Base-by-base conservation (phyloP, 176 grass and related monocot species). In the Alopecurus myosuroides region DNA sequence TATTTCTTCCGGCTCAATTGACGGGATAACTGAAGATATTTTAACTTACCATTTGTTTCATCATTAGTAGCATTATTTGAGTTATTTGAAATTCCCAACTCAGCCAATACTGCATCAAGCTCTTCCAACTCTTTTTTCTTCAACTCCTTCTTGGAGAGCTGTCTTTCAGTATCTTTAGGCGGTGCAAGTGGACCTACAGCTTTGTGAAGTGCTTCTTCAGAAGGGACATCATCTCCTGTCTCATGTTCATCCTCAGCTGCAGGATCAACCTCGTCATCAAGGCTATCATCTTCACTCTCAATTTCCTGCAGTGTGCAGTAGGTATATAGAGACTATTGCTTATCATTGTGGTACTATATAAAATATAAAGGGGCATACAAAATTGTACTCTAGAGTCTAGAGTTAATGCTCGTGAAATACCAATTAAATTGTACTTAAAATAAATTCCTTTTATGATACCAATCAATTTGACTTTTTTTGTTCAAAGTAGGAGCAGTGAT, bases 61-160 rank as follows among this genome's bases (percentile, higher is more conserved):
- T 91, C 74, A 81, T 86, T 74, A 77, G 69, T 52, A 53, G 41
- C 13, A 76, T 86, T 88, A 39, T 11, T 64, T 15, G 81, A 84
- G 44, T 81, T 65, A 3, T 45, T 49, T 71, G 83, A 72, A 84
- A 97, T 81, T 34, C 90, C 95, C 39, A 97, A 58, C 62, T 97
- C 90, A 75, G 88, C 84, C 84, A 97, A 80, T 88, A 97, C 81
- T 55, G 95, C 90, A 89, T 97, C 95, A 52, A 97, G 87, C 64
- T 97, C 92, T 65, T 86, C 95, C 55, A 97, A 76, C 77, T 91
- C 95, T 11, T 97, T 97, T 92, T 97, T 97, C 90, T 97, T 97
- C 22, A 97, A 52, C 85, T 97, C 95, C 81, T 97, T 94, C 74
- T 97, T 97, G 84, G 95, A 97, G 69, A 97, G 90, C 44, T 97